Percentiles rank a stretch among this genome's conserved stretches.
These are phyloP conservation scores for Cercospora canescens DNA, from an alignment of 2,329 filamentous ascomycete genomes.

Conservation along the genomic window DNA sequence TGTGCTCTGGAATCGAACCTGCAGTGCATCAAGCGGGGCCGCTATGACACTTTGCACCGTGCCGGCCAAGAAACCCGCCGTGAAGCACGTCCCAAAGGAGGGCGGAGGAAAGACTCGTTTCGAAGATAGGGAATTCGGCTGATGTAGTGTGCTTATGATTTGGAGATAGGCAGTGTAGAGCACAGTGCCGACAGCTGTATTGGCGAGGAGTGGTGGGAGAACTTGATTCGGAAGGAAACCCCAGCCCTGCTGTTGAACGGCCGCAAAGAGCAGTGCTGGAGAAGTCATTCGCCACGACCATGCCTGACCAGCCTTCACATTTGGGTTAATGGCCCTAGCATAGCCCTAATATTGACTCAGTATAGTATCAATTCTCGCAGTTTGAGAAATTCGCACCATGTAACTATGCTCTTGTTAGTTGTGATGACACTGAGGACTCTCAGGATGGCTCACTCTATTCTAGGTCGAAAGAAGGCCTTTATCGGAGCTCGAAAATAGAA, in stretches of 20 bases:
- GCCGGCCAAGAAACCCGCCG: conserved; percentile 69
- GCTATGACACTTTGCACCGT: conserved; percentile 69
- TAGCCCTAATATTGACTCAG: conserved; percentile 50
- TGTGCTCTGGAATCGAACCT: conserved; percentile 67
- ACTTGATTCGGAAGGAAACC: conserved; percentile 72
- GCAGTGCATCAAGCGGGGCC: conserved; percentile 73
- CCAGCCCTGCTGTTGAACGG: conserved; percentile 71
- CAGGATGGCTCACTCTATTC: conserved; percentile 71
- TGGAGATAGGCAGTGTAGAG: conserved; percentile 76
- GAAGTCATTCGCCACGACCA: conserved; percentile 68
- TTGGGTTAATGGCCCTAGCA: conserved; percentile 63
- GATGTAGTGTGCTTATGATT: conserved; percentile 65
- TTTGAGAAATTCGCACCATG: conserved; percentile 43
- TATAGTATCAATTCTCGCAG: neutral
- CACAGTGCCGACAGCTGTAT: conserved; percentile 71
- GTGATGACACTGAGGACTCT: neutral
- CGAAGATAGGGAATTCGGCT: conserved; percentile 60
- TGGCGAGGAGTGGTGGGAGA: conserved; percentile 73
- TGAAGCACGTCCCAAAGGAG: conserved; percentile 61
- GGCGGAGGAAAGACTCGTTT: conserved; percentile 72
- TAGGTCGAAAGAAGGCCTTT: conserved; percentile 87
- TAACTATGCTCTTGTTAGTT: conserved; percentile 41
- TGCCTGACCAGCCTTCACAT: conserved; percentile 46
- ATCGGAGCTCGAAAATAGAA: conserved; percentile 92
- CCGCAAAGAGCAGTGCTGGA: conserved; percentile 67